Conservation (phyloP, 2,329 filamentous ascomycete species). For the Aspergillus sp. region DNA sequence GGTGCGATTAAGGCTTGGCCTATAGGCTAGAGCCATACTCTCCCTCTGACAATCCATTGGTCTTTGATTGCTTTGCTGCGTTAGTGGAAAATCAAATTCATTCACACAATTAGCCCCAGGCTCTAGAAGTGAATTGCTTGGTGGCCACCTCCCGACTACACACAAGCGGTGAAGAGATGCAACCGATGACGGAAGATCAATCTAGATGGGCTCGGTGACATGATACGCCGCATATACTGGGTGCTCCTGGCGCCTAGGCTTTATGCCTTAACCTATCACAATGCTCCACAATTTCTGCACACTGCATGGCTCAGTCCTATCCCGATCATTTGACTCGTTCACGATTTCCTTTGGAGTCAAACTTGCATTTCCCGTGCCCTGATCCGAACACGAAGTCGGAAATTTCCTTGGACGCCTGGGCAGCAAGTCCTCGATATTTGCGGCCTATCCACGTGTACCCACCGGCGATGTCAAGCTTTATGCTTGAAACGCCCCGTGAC, state of each 20-base stretch:
- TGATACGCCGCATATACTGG: neutral
- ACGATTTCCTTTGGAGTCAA: neutral
- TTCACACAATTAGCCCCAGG: neutral
- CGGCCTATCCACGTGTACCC: conserved; percentile 8
- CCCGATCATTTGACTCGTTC: neutral
- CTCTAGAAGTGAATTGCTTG: neutral
- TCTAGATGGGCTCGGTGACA: neutral
- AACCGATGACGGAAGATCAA: neutral
- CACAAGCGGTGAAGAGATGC: conserved; percentile 3
- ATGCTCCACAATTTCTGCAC: neutral
- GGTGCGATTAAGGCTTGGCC: neutral
- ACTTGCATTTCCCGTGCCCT: neutral
- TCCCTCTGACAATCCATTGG: neutral
- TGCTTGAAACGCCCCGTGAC: neutral
- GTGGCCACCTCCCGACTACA: neutral
- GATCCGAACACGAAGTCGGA: neutral
- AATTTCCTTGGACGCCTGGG: neutral
- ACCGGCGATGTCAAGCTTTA: conserved; percentile 6
- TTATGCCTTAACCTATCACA: neutral
- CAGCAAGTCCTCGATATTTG: neutral
- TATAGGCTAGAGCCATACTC: neutral
- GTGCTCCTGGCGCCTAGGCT: neutral
- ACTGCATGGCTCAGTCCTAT: neutral
- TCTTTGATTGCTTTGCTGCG: neutral
- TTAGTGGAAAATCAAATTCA: neutral